A percentile compares a stretch with the other conserved stretches of the same genome.
phyloP scores from a whole-genome alignment of 2,329 filamentous ascomycete species.

The Thelonectria rubi region DNA sequence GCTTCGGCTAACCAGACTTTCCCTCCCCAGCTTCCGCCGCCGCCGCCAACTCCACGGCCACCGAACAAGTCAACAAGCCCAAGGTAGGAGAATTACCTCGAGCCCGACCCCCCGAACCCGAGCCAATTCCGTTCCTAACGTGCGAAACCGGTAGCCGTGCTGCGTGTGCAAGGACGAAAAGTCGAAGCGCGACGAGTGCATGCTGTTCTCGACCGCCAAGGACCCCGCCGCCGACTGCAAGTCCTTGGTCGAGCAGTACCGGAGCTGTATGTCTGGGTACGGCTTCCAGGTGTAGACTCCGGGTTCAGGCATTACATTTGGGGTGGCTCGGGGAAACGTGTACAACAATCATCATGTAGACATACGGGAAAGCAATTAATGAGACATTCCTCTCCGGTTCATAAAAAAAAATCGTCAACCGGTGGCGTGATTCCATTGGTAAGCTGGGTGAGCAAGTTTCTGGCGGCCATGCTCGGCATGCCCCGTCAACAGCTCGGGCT shows the following conservation, averaged over 20 bases:
- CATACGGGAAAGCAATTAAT: slow-evolving; percentile 33
- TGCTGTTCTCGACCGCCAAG: slow-evolving; percentile 90
- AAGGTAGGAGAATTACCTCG: slow-evolving; percentile 48
- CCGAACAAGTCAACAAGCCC: slow-evolving; percentile 51
- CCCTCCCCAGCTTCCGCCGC: slow-evolving; percentile 32
- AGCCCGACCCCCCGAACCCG: slow-evolving; percentile 40
- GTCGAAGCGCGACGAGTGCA: slow-evolving; percentile 92
- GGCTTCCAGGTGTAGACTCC: slow-evolving; percentile 76
- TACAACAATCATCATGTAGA: slow-evolving; percentile 42
- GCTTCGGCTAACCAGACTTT: slow-evolving; percentile 16
- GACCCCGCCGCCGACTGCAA: slow-evolving; percentile 87
- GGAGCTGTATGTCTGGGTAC: slow-evolving; percentile 89
- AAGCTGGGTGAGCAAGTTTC: slow-evolving; percentile 7
- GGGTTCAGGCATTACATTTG: too few relatives aligned
- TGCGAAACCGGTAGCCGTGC: slow-evolving; percentile 72
- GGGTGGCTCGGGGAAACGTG: slow-evolving; percentile 24
- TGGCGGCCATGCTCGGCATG: background rate
- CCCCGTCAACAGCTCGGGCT: too few relatives aligned
- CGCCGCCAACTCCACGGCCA: slow-evolving; percentile 44
- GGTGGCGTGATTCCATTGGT: slow-evolving; percentile 38
- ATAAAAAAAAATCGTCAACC: background rate
- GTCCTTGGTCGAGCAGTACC: slow-evolving; percentile 84
- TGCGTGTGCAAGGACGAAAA: slow-evolving; percentile 99
- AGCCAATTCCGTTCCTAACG: slow-evolving; percentile 28
- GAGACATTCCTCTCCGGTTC: slow-evolving; percentile 35